Evolutionary conservation across 257 asterid genomes (phyloP).

Genomic region (Solanum lycopersicoides): DNA sequence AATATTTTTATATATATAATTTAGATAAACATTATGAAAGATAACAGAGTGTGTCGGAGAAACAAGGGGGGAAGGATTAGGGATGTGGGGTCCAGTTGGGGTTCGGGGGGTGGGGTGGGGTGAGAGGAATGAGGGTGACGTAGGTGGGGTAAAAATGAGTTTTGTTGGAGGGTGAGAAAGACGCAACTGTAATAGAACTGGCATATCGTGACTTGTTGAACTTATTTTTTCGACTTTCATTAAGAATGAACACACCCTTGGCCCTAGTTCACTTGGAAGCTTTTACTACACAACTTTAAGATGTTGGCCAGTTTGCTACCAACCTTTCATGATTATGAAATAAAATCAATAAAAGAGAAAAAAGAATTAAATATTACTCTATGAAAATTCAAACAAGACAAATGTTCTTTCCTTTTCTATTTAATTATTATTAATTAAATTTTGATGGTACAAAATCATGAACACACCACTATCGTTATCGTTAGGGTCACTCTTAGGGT

Average conservation of each 20-base stretch:
- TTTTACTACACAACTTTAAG: background rate
- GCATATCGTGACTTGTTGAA: background rate
- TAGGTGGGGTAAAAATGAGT: background rate
- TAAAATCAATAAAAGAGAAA: background rate
- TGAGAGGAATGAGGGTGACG: background rate
- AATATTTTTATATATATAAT: no score
- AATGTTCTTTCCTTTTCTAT: background rate
- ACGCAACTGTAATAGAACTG: background rate
- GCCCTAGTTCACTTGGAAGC: background rate
- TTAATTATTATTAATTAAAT: no score
- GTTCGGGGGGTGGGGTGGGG: background rate
- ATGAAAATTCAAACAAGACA: background rate
- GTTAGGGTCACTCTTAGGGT: background rate
- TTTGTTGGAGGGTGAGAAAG: background rate
- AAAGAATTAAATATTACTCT: background rate
- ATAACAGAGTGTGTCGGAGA: fast-evolving
- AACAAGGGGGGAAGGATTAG: background rate
- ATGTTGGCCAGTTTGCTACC: background rate
- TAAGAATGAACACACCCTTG: no score
- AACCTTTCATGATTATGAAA: background rate
- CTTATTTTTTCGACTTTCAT: background rate
- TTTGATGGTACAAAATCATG: background rate
- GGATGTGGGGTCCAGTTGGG: background rate
- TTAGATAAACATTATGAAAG: no score
- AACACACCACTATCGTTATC: background rate